Percentiles rank a stretch among this genome's conserved stretches.
These are phyloP conservation scores for Emergomyces pasteurianus DNA, from an alignment of 2,329 filamentous ascomycete species.

Conservation along the genomic window DNA sequence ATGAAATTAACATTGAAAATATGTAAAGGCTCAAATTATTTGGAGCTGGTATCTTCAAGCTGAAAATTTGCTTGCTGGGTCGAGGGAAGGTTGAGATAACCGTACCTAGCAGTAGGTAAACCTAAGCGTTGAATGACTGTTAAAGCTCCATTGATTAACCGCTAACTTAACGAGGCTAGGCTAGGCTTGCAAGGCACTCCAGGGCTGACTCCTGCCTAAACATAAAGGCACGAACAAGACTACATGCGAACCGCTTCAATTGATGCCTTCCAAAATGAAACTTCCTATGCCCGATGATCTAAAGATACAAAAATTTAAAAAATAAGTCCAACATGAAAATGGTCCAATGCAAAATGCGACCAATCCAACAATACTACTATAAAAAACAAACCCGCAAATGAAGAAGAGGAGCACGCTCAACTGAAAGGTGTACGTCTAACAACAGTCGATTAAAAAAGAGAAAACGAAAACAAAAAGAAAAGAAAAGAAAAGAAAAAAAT, in stretches of 20 bases:
- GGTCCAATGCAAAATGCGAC: neutral
- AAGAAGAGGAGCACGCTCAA: neutral
- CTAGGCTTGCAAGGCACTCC: neutral
- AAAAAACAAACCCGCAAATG: neutral
- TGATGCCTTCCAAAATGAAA: neutral
- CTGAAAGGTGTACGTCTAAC: too few species aligned
- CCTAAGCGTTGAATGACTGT: neutral
- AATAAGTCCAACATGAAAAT: neutral
- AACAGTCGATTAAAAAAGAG: too few species aligned
- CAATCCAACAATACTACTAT: too few species aligned
- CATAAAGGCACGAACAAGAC: neutral
- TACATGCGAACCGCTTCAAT: neutral
- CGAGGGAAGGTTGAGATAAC: too few species aligned
- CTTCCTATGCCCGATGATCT: neutral
- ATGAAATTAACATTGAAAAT: neutral
- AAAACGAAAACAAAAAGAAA: neutral
- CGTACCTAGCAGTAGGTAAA: too few species aligned
- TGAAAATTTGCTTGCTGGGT: too few species aligned
- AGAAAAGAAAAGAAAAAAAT: neutral
- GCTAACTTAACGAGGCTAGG: neutral
- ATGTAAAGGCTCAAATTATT: neutral
- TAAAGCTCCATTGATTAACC: neutral
- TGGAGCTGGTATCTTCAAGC: neutral
- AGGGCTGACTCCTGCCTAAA: slow-evolving; percentile 1
- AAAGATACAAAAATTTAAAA: neutral